Evolutionary conservation across 257 asterid species (phyloP).

Genomic region (Eucommia ulmoides): DNA sequence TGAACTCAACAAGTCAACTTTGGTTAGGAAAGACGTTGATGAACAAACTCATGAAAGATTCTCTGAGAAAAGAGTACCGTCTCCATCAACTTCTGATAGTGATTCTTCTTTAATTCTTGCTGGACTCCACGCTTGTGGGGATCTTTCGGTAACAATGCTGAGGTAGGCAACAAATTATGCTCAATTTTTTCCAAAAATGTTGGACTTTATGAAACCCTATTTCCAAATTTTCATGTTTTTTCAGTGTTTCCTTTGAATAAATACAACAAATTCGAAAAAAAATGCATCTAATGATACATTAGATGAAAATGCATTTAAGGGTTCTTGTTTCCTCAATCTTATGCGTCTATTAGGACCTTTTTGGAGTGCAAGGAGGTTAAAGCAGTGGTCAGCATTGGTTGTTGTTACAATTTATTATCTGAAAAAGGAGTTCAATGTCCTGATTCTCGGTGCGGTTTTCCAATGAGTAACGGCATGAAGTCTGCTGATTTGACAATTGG

Average conservation of each 20-base stretch:
- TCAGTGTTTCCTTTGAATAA: too few relatives aligned
- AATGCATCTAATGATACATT: too few relatives aligned
- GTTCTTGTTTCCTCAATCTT: too few relatives aligned
- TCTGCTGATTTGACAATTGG: conserved; percentile 39
- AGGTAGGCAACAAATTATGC: conserved; percentile 35
- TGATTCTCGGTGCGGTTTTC: conserved; percentile 55
- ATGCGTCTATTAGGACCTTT: too few relatives aligned
- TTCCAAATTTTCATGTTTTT: too few relatives aligned
- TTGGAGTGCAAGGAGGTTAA: conserved; percentile 59
- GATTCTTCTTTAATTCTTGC: conserved; percentile 58
- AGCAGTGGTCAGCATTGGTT: conserved; percentile 79
- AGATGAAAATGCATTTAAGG: too few relatives aligned
- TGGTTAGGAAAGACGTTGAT: conserved; percentile 10
- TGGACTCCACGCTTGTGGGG: conserved; percentile 98
- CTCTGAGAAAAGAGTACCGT: conserved; percentile 13
- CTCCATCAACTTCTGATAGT: conserved; percentile 15
- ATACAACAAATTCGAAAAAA: too few relatives aligned
- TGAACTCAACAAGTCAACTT: conserved; percentile 16
- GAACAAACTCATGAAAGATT: conserved; percentile 15
- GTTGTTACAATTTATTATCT: conserved; percentile 83
- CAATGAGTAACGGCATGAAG: conserved; percentile 65
- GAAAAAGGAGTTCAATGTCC: conserved; percentile 32
- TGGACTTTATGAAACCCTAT: neutral
- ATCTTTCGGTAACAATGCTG: conserved; percentile 90
- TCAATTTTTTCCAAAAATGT: conserved; percentile 2